Conservation (phyloP, 2,329 filamentous ascomycete genomes). For the Zymoseptoria brevis region DNA sequence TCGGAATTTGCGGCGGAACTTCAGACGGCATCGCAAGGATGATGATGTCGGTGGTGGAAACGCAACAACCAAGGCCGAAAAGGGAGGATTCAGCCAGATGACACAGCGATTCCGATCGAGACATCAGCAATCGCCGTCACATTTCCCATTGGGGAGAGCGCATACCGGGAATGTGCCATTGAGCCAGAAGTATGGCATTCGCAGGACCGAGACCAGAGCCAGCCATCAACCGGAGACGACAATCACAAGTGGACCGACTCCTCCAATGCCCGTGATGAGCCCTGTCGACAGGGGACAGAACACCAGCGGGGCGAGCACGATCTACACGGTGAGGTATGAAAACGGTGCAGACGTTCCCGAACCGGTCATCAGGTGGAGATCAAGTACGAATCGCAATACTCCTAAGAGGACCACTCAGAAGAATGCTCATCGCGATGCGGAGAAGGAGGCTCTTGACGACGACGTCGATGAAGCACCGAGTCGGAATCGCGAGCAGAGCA, state of each 20-base stretch:
- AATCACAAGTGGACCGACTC: conserved; percentile 26
- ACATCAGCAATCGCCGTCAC: conserved; percentile 18
- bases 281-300: conserved; percentile 55
- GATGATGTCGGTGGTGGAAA: conserved; percentile 20
- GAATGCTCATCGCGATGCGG: conserved; percentile 2
- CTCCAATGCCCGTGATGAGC: conserved; percentile 43
- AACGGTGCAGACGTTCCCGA: conserved; percentile 43
- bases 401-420: background rate
- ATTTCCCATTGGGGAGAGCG: conserved; percentile 28
- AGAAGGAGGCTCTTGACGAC: conserved; percentile 23
- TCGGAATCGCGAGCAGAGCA: conserved; percentile 27
- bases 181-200: conserved; percentile 1
- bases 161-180: conserved; percentile 20
- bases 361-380: conserved; percentile 23
- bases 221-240: conserved; percentile 1
- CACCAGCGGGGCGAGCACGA: conserved; percentile 54
- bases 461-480: conserved; percentile 17
- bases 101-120: conserved; percentile 22
- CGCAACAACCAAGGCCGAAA: conserved; percentile 19
- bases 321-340: conserved; percentile 57
- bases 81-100: conserved; percentile 20
- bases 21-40: conserved; percentile 26
- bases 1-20: conserved; percentile 30
- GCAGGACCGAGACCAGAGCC: background rate
- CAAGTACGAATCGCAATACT: conserved; percentile 12